A percentile compares a stretch with the other conserved stretches of the same genome.
Evolutionary conservation across 1,139 yeast genomes (phyloP).

Genomic region (Debaryomyces psychrophilus): DNA sequence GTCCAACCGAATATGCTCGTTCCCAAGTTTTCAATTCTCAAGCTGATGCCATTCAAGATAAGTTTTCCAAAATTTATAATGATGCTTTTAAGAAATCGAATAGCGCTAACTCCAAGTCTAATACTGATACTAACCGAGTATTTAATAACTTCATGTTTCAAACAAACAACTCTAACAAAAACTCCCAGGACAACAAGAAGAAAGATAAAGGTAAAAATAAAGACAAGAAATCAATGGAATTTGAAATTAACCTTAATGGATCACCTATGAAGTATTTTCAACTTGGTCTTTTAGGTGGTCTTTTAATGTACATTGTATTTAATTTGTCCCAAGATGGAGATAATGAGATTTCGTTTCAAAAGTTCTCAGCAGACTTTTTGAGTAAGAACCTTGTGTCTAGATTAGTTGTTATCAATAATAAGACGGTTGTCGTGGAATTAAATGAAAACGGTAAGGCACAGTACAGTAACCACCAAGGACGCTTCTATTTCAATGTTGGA

Average conservation of each 20-base stretch:
- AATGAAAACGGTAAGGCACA: conserved; percentile 42
- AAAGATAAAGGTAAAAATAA: conserved; percentile 15
- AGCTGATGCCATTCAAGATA: conserved; percentile 20
- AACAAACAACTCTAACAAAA: conserved; percentile 11
- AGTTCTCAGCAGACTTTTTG: conserved; percentile 44
- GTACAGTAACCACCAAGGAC: conserved; percentile 21
- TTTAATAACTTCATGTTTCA: conserved; percentile 16
- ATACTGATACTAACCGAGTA: conserved; percentile 7
- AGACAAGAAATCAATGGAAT: conserved; percentile 21
- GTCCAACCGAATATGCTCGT: conserved; percentile 34
- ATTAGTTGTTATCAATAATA: conserved; percentile 43
- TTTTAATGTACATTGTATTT: conserved; percentile 25
- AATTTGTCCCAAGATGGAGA: conserved; percentile 23
- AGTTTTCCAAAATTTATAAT: conserved; percentile 19
- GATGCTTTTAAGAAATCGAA: conserved; percentile 15
- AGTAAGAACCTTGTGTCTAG: conserved; percentile 41
- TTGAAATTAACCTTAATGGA: conserved; percentile 31
- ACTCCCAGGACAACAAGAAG: conserved; percentile 13
- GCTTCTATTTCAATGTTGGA: conserved; percentile 73
- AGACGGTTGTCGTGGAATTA: conserved; percentile 42
- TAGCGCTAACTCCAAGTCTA: conserved; percentile 1
- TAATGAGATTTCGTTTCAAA: conserved; percentile 48
- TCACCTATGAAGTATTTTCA: conserved; percentile 34
- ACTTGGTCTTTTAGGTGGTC: conserved; percentile 34
- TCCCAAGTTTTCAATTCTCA: conserved; percentile 11